Evolutionary conservation across 208 protist species (phyloP).

Genomic region (Acanthamoeba pearcei): DNA sequence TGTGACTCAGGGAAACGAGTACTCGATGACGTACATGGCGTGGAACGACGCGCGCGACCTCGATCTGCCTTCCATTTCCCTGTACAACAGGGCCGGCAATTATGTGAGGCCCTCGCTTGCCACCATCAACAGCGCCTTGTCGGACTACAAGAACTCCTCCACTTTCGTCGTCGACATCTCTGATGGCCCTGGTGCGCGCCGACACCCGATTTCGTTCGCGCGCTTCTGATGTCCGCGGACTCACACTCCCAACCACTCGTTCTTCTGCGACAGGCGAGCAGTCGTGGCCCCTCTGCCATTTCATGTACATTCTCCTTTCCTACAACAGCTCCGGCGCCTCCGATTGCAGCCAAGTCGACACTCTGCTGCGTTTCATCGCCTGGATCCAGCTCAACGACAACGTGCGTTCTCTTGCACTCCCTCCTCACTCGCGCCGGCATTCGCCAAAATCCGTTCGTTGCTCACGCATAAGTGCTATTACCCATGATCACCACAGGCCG

Average conservation of each 20-base stretch:
- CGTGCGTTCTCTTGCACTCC: neutral
- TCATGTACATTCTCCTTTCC: neutral
- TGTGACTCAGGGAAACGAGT: neutral
- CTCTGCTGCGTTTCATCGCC: neutral
- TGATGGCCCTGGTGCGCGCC: neutral
- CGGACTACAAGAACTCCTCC: neutral
- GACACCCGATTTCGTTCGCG: neutral
- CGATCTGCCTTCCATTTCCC: neutral
- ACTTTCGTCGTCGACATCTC: neutral
- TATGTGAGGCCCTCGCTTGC: neutral
- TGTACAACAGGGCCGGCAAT: neutral
- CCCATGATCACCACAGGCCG: neutral
- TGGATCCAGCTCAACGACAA: conserved; percentile 36
- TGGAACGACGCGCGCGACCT: neutral
- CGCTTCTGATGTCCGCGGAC: neutral
- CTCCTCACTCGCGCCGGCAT: no score
- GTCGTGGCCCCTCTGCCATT: neutral
- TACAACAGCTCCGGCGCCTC: neutral
- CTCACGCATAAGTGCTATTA: no score
- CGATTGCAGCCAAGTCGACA: neutral
- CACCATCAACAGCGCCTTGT: neutral
- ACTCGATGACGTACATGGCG: neutral
- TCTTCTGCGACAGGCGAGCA: neutral
- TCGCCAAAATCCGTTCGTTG: no score
- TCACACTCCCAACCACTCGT: no score